A percentile compares a stretch with the other conserved stretches of the same genome.
phyloP scores from a whole-genome alignment of 2,329 filamentous ascomycete species.

The Alternaria incomplexa region DNA sequence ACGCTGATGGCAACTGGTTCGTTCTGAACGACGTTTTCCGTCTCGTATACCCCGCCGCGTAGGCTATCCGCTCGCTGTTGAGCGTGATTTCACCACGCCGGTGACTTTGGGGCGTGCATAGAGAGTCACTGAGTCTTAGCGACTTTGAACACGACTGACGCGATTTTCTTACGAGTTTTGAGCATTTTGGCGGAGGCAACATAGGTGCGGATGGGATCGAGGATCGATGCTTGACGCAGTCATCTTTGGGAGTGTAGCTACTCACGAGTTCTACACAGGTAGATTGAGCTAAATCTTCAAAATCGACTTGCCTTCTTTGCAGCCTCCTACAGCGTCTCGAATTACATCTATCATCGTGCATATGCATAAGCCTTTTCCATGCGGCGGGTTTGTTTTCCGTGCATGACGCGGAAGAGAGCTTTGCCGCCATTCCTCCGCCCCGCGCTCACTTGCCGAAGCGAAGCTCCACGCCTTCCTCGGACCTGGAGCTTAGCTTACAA shows the following conservation, averaged over 20 bases:
- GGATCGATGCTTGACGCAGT: background rate
- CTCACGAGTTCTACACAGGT: background rate
- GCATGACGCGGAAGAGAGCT: conserved; percentile 30
- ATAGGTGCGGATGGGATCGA: conserved; percentile 3
- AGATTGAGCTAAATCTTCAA: background rate
- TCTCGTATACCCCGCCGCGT: conserved; percentile 70
- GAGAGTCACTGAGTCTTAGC: background rate
- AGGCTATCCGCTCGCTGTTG: conserved; percentile 10
- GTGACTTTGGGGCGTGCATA: background rate
- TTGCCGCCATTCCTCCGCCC: conserved; percentile 33
- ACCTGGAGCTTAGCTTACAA: conserved; percentile 33
- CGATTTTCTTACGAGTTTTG: conserved; percentile 10
- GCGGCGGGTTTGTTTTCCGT: conserved; percentile 14
- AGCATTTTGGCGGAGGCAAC: conserved; percentile 21
- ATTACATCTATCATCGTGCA: background rate
- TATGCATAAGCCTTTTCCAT: conserved; percentile 16
- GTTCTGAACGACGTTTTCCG: conserved; percentile 97
- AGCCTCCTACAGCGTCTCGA: background rate
- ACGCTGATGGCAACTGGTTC: conserved; percentile 74
- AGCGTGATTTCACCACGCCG: background rate
- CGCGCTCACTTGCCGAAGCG: conserved; percentile 46
- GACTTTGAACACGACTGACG: conserved; percentile 7
- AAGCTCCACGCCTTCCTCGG: conserved; percentile 21
- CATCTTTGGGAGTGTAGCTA: background rate
- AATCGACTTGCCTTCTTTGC: background rate